These are phyloP conservation scores for thale cress (Arabidopsis thaliana) DNA, from an alignment of 345 rosid genomes.

Conservation along the genomic window TAIR10.1 NC_003070.9:21819001-21819500, in stretches of 20 bases:
- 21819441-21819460: background rate
- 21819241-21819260: background rate
- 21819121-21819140: background rate
- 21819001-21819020: background rate
- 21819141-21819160: background rate
- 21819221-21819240: background rate
- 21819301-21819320: slow-evolving; percentile 11
- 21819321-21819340: background rate
- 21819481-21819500: background rate
- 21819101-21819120: background rate
- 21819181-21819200: background rate
- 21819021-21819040: background rate
- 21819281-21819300: slow-evolving; percentile 32
- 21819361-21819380: slow-evolving; percentile 47
- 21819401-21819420: slow-evolving; percentile 32
- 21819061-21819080: background rate
- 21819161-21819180: too few species aligned
- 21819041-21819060: background rate
- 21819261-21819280: background rate
- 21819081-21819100: background rate
- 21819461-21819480: too few species aligned
- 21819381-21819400: slow-evolving; percentile 30
- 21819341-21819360: slow-evolving; percentile 50
- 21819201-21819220: background rate
- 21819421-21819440: slow-evolving; percentile 32